These are phyloP conservation scores for Dioscorea zingiberensis DNA, from an alignment of 106 monocot genomes.

Conservation along the genomic window DNA sequence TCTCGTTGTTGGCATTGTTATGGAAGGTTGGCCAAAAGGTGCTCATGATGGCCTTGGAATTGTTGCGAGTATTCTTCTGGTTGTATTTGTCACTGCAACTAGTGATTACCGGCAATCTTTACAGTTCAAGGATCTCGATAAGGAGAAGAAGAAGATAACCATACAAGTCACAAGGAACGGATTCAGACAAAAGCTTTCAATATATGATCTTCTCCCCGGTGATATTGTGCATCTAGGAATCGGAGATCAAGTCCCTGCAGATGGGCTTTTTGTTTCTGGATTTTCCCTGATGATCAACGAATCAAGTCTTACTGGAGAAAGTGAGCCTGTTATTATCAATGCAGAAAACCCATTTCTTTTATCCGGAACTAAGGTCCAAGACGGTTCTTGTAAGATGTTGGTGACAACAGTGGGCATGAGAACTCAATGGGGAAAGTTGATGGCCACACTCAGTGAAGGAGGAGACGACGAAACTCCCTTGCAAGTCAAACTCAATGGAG, in stretches of 20 bases:
- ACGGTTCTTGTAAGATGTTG: slow-evolving; percentile 76
- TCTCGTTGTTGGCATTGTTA: slow-evolving; percentile 55
- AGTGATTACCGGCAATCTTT: slow-evolving; percentile 72
- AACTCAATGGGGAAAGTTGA: slow-evolving; percentile 79
- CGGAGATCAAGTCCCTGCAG: slow-evolving; percentile 78
- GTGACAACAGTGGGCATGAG: slow-evolving; percentile 78
- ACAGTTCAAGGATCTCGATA: slow-evolving; percentile 78
- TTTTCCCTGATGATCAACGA: slow-evolving; percentile 66
- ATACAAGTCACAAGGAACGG: slow-evolving; percentile 63
- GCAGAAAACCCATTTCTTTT: slow-evolving; percentile 62
- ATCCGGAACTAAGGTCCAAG: slow-evolving; percentile 81
- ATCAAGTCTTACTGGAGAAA: slow-evolving; percentile 78
- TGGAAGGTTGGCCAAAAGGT: slow-evolving; percentile 78
- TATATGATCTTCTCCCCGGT: slow-evolving; percentile 68
- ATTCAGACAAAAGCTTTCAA: slow-evolving; percentile 57
- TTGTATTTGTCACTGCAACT: slow-evolving; percentile 67
- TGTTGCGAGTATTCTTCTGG: slow-evolving; percentile 60
- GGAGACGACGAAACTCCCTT: slow-evolving; percentile 82
- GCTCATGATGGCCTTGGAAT: slow-evolving; percentile 80
- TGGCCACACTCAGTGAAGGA: slow-evolving; percentile 69
- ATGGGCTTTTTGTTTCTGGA: slow-evolving; percentile 65
- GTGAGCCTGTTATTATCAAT: slow-evolving; percentile 56
- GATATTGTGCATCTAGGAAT: slow-evolving; percentile 72
- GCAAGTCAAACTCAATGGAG: slow-evolving; percentile 80
- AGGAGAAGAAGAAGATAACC: slow-evolving; percentile 78